Evolutionary conservation across 345 rosid genomes (phyloP).

Genomic region (Eutrema yunnanense): DNA sequence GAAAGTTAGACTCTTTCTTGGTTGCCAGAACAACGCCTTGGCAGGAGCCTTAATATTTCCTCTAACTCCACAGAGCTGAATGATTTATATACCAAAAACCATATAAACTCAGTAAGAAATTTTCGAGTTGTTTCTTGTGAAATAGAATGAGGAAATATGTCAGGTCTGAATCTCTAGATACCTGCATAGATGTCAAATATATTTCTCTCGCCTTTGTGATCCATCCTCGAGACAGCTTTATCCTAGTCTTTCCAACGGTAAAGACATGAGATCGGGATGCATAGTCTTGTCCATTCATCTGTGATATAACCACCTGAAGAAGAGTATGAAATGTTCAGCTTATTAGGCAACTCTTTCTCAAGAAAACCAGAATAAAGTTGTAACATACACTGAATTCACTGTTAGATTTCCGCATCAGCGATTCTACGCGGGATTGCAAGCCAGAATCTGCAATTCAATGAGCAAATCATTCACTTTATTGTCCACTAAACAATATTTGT

Average conservation of each 20-base stretch:
- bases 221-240: constrained; percentile 97
- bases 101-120: not conserved
- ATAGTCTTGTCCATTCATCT: constrained; percentile 85
- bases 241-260: constrained; percentile 80
- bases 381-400: constrained; percentile 71
- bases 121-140: not conserved
- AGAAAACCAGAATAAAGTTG: not conserved
- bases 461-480: constrained; percentile 5
- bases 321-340: constrained; percentile 9
- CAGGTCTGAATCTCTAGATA: constrained; percentile 12
- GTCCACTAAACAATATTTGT: not conserved
- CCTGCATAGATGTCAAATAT: constrained; percentile 88
- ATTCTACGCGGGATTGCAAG: constrained; percentile 55
- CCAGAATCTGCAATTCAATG: constrained; percentile 50
- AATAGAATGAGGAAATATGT: not conserved
- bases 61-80: constrained; percentile 80
- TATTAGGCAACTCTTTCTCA: not conserved
- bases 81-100: not conserved
- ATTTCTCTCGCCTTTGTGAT: constrained; percentile 91
- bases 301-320: constrained; percentile 66
- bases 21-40: constrained; percentile 85
- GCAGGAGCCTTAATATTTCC: constrained; percentile 43
- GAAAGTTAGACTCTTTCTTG: constrained; percentile 72
- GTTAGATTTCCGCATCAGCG: constrained; percentile 75
- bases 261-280: constrained; percentile 63